Conservation (phyloP, 371 early-diverging fungal species). For the Quaeritorhiza haematococci region DNA sequence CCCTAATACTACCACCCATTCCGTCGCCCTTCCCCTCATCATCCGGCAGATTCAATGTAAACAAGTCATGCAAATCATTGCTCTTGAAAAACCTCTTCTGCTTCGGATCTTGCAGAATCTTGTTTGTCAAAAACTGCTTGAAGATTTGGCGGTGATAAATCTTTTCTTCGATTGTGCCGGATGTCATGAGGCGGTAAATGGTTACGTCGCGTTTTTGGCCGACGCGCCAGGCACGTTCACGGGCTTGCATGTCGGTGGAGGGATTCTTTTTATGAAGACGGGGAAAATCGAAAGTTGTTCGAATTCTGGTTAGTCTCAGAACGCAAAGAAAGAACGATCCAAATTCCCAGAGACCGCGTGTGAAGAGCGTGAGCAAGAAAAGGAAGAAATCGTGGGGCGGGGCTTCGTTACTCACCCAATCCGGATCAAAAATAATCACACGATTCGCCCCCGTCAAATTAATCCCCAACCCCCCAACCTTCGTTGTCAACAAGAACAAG, state of each 20-base stretch:
- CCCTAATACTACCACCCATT: too few relatives aligned
- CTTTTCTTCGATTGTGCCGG: conserved; percentile 97
- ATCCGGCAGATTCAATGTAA: conserved; percentile 55
- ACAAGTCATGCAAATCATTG: conserved; percentile 77
- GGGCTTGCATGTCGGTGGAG: conserved; percentile 93
- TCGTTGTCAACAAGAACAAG: conserved; percentile 93
- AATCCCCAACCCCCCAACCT: conserved; percentile 94
- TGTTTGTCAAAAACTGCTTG: conserved; percentile 93
- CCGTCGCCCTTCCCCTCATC: conserved; percentile 45
- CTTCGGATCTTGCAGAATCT: conserved; percentile 89
- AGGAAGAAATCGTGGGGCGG: not conserved
- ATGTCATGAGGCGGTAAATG: conserved; percentile 95
- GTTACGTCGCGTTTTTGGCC: conserved; percentile 89
- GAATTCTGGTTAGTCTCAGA: not conserved
- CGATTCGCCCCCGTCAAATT: conserved; percentile 94
- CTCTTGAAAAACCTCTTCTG: conserved; percentile 86
- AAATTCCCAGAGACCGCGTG: too few relatives aligned
- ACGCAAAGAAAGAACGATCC: too few relatives aligned
- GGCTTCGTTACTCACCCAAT: conserved; percentile 68
- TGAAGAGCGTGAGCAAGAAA: too few relatives aligned
- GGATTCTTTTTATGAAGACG: conserved; percentile 65
- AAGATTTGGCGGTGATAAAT: conserved; percentile 96
- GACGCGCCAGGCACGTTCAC: conserved; percentile 94
- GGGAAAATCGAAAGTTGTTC: not conserved
- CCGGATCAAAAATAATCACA: conserved; percentile 96